A percentile compares a stretch with the other conserved stretches of the same genome.
Conservation (phyloP, 1,284 basidiomycete genomes). For the Microbotryum violaceum region DNA sequence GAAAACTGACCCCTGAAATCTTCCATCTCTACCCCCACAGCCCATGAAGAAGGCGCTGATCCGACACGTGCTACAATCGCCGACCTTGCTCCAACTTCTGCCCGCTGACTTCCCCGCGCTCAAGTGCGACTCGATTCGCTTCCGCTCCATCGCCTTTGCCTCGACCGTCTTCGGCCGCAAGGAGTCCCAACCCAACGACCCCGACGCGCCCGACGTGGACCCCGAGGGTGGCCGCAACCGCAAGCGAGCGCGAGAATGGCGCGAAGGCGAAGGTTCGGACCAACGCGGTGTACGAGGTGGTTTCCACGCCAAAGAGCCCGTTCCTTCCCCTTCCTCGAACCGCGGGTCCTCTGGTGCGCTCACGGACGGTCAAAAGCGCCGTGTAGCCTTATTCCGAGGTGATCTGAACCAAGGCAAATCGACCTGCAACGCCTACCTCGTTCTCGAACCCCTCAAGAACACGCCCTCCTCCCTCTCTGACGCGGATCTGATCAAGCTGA, state of each 20-base stretch:
- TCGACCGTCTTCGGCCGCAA: slow-evolving; percentile 54
- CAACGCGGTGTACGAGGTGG: slow-evolving; percentile 25
- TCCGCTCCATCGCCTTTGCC: slow-evolving; percentile 81
- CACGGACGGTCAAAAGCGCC: slow-evolving; percentile 80
- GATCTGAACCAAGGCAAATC: slow-evolving; percentile 33
- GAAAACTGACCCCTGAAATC: not conserved
- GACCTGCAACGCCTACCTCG: slow-evolving; percentile 65
- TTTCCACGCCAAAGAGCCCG: slow-evolving; percentile 37
- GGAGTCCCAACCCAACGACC: slow-evolving; percentile 36
- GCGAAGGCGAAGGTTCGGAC: slow-evolving; percentile 38
- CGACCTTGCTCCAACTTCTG: slow-evolving; percentile 61
- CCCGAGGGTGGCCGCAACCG: slow-evolving; percentile 38
- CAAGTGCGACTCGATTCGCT: slow-evolving; percentile 81
- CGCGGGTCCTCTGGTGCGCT: slow-evolving; percentile 48
- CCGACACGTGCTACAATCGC: slow-evolving; percentile 49
- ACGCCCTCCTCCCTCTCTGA: slow-evolving; percentile 1
- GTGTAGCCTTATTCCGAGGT: slow-evolving; percentile 86
- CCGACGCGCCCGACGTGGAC: slow-evolving; percentile 28
- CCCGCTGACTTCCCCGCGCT: slow-evolving; percentile 48
- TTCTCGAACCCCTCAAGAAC: slow-evolving; percentile 59
- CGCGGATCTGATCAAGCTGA: slow-evolving; percentile 40
- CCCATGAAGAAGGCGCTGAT: slow-evolving; percentile 40
- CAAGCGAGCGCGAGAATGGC: slow-evolving; percentile 57
- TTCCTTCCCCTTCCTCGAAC: too few species aligned
- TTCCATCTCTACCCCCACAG: slow-evolving; percentile 6